Percentiles rank a stretch among this genome's conserved stretches.
Evolutionary conservation across 306 rosid species (phyloP).

Genomic region (Corylus americana): DNA sequence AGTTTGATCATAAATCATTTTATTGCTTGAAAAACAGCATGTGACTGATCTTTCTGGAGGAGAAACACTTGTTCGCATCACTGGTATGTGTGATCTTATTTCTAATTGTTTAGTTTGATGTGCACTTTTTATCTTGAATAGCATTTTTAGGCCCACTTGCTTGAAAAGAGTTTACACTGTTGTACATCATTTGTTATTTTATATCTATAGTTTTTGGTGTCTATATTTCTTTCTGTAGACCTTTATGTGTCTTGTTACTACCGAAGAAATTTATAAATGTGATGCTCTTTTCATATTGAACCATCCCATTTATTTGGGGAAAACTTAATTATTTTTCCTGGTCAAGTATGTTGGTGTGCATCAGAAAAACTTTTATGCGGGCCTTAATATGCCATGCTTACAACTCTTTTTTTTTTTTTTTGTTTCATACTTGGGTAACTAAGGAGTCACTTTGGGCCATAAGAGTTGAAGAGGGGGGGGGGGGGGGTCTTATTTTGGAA

Average conservation of each 20-base stretch:
- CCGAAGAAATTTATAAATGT: no score
- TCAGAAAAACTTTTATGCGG: no score
- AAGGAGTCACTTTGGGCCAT: no score
- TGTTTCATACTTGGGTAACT: no score
- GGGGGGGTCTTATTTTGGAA: background rate
- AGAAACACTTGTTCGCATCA: slow-evolving; percentile 85
- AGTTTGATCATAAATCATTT: background rate
- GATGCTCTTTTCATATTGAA: no score
- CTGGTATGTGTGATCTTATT: slow-evolving; percentile 39
- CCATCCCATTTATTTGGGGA: no score
- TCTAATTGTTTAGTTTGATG: background rate
- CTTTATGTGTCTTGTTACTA: background rate
- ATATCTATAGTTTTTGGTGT: no score
- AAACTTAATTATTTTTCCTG: no score
- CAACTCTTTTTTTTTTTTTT: no score
- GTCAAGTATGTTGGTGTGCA: no score
- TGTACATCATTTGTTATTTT: background rate
- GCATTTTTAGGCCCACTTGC: background rate
- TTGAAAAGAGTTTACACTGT: background rate
- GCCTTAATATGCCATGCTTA: no score
- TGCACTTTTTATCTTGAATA: background rate
- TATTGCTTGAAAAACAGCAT: slow-evolving; percentile 46
- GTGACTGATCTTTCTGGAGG: slow-evolving; percentile 91
- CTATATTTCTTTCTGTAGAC: background rate
- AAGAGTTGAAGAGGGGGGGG: background rate